Evolutionary conservation across 345 rosid genomes (phyloP).

Genomic region (Crucihimalaya himalaica): DNA sequence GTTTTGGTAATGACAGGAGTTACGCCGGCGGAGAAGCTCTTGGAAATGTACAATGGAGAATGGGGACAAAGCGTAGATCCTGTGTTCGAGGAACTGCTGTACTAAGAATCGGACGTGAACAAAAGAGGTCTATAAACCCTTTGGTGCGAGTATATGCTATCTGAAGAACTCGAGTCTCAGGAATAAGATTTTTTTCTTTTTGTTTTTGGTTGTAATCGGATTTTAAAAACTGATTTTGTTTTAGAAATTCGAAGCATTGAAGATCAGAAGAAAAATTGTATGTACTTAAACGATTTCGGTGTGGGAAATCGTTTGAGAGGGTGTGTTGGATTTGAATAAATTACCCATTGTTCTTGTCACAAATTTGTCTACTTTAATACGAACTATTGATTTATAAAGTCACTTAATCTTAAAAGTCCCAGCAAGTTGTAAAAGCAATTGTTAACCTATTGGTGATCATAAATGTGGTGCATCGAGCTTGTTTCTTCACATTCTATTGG

Average conservation of each 20-base stretch:
- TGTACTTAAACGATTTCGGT: constrained; percentile 21
- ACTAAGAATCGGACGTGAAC: constrained; percentile 34
- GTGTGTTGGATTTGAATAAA: constrained; percentile 25
- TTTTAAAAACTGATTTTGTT: constrained; percentile 16
- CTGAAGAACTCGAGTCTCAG: constrained; percentile 24
- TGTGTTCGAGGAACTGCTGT: constrained; percentile 77
- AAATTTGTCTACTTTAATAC: too few species aligned
- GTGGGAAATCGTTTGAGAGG: constrained; percentile 16
- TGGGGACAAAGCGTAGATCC: constrained; percentile 87
- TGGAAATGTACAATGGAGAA: constrained; percentile 77
- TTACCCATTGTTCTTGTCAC: neutral
- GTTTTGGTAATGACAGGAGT: constrained; percentile 52
- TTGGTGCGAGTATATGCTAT: constrained; percentile 13
- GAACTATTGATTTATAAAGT: too few species aligned
- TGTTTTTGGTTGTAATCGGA: constrained; percentile 11
- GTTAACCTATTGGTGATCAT: too few species aligned
- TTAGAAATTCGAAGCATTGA: constrained; percentile 24
- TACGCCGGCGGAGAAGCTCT: constrained; percentile 84
- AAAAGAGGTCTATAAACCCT: neutral
- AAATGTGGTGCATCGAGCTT: too few species aligned
- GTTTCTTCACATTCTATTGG: too few species aligned
- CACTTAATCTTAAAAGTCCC: too few species aligned
- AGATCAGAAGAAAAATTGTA: constrained; percentile 4
- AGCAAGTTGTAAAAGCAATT: too few species aligned
- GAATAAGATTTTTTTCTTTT: constrained; percentile 17